These are phyloP conservation scores for Cutaneotrichosporon mucoides DNA, from an alignment of 1,284 basidiomycete species.

Conservation along the genomic window DNA sequence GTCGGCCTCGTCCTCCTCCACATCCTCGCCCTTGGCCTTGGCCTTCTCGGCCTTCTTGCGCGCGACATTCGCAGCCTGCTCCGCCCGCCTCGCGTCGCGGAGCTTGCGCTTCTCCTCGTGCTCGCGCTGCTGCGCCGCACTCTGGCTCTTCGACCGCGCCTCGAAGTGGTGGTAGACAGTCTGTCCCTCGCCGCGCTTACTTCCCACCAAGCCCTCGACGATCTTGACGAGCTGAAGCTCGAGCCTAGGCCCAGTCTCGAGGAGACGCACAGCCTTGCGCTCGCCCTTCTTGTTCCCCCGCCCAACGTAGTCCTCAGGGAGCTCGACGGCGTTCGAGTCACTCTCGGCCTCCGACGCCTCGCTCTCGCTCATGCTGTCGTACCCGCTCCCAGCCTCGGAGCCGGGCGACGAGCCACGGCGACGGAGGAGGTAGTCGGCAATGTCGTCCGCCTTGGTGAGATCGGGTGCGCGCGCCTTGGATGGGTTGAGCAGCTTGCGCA, in stretches of 20 bases:
- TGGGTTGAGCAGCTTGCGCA: slow-evolving; percentile 72
- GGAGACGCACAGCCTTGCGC: slow-evolving; percentile 82
- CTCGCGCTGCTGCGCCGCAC: slow-evolving; percentile 60
- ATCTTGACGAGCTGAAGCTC: slow-evolving; percentile 92
- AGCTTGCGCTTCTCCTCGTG: slow-evolving; percentile 72
- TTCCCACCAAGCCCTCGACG: slow-evolving; percentile 82
- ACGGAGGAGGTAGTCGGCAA: slow-evolving; percentile 89
- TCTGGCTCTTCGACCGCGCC: slow-evolving; percentile 66
- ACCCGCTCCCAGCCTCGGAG: slow-evolving; percentile 56
- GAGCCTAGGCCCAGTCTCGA: slow-evolving; percentile 94
- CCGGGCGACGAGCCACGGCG: slow-evolving; percentile 51
- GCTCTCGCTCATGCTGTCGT: slow-evolving; percentile 67
- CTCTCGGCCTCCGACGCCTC: slow-evolving; percentile 68
- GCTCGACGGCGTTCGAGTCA: slow-evolving; percentile 64
- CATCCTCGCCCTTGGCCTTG: slow-evolving; percentile 37
- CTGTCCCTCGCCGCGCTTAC: slow-evolving; percentile 61
- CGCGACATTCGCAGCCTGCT: slow-evolving; percentile 82
- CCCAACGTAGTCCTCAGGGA: slow-evolving; percentile 91
- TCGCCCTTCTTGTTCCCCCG: slow-evolving; percentile 87
- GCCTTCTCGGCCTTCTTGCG: slow-evolving; percentile 61
- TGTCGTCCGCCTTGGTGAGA: slow-evolving; percentile 83
- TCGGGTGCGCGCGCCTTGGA: slow-evolving; percentile 54
- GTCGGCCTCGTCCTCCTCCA: slow-evolving; percentile 40
- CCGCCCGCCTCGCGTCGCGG: slow-evolving; percentile 69
- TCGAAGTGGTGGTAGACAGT: slow-evolving; percentile 91